A percentile compares a stretch with the other conserved stretches of the same genome.
These are phyloP conservation scores for Pezicula rhizophila DNA, from an alignment of 2,329 filamentous ascomycete genomes.

Conservation along the genomic window DNA sequence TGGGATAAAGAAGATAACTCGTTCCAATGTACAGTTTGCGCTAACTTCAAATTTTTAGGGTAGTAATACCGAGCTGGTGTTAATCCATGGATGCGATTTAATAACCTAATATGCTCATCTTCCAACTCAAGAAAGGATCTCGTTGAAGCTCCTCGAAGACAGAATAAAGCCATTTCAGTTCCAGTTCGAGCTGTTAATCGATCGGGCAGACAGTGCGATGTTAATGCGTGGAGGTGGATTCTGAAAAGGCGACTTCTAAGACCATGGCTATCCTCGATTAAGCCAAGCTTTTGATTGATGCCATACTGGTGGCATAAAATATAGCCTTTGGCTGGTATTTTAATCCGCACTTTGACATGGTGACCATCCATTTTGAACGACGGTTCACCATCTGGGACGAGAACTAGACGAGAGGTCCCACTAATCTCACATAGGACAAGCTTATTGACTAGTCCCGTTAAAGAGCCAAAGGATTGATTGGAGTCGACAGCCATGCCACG, in stretches of 20 bases:
- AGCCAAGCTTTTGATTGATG: slow-evolving; percentile 43
- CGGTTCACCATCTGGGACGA: slow-evolving; percentile 33
- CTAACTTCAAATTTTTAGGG: slow-evolving; percentile 31
- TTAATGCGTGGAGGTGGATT: slow-evolving; percentile 47
- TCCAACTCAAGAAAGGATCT: slow-evolving; percentile 39
- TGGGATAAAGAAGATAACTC: slow-evolving; percentile 37
- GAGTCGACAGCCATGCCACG: slow-evolving; percentile 42
- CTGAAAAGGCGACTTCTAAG: slow-evolving; percentile 46
- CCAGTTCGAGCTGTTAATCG: slow-evolving; percentile 42
- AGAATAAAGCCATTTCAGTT: slow-evolving; percentile 45
- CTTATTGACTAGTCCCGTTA: slow-evolving; percentile 43
- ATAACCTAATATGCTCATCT: slow-evolving; percentile 27
- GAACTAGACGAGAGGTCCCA: slow-evolving; percentile 25
- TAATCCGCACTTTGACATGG: slow-evolving; percentile 34
- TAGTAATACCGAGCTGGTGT: slow-evolving; percentile 41
- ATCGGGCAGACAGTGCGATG: slow-evolving; percentile 46
- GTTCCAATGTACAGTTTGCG: slow-evolving; percentile 43
- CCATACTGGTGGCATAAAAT: slow-evolving; percentile 36
- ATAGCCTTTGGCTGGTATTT: not conserved
- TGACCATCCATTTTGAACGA: slow-evolving; percentile 7
- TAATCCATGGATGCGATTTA: slow-evolving; percentile 33
- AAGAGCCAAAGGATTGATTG: slow-evolving; percentile 38
- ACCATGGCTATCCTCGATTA: slow-evolving; percentile 43
- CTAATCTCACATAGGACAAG: slow-evolving; percentile 36
- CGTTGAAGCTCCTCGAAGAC: slow-evolving; percentile 42